Conservation (phyloP, 768 basidiomycete genomes). For the Tulasnella sp. region DNA sequence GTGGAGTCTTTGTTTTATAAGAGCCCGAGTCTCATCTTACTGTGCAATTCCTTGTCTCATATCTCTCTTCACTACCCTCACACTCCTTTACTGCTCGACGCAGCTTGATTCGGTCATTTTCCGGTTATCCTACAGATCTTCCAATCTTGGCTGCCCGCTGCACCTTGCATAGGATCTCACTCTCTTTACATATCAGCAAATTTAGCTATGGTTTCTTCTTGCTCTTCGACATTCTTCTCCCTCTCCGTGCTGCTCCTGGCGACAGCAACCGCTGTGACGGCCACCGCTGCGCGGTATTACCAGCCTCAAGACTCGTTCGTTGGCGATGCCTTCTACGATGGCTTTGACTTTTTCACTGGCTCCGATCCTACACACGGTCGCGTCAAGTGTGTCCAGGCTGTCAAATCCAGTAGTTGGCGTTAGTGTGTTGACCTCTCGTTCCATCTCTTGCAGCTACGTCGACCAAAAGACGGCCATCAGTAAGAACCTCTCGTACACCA, state of each 20-base stretch:
- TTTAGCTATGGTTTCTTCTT: too few species aligned
- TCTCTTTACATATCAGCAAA: too few species aligned
- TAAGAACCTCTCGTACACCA: slow-evolving; percentile 48
- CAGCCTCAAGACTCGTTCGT: background rate
- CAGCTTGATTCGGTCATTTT: too few species aligned
- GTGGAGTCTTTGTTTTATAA: too few species aligned
- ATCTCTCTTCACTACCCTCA: too few species aligned
- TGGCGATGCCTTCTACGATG: background rate
- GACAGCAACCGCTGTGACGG: background rate
- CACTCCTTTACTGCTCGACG: too few species aligned
- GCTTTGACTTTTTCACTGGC: background rate
- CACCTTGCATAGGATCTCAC: too few species aligned
- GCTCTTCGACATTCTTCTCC: background rate
- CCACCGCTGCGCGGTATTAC: background rate
- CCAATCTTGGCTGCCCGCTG: too few species aligned
- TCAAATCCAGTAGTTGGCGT: background rate
- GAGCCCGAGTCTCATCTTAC: too few species aligned
- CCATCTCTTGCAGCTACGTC: slow-evolving; percentile 34
- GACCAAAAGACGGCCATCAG: slow-evolving; percentile 37
- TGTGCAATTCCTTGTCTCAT: too few species aligned
- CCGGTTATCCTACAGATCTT: too few species aligned
- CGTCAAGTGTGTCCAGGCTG: background rate
- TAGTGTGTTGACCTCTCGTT: background rate
- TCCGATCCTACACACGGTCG: slow-evolving; percentile 6
- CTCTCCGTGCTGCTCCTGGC: background rate